A percentile compares a stretch with the other conserved stretches of the same genome.
These are phyloP conservation scores for Leucocoprinus gongylophorus DNA, from an alignment of 1,284 basidiomycete genomes.

Conservation along the genomic window DNA sequence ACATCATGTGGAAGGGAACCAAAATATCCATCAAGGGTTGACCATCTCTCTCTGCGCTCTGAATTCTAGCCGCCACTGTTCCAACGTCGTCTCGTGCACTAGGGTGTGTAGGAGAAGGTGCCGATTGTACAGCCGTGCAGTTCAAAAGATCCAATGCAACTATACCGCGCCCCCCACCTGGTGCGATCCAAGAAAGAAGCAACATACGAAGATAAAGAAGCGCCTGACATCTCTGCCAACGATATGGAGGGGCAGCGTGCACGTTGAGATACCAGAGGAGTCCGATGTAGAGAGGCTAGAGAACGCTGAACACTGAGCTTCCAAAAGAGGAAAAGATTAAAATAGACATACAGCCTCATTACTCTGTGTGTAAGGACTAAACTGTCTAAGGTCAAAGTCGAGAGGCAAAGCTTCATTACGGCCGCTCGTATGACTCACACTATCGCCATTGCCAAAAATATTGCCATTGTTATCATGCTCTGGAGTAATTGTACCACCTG, in stretches of 20 bases:
- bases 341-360: conserved; percentile 34
- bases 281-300: conserved; percentile 75
- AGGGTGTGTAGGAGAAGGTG: conserved; percentile 71
- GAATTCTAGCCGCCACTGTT: conserved; percentile 66
- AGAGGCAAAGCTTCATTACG: conserved; percentile 28
- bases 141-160: conserved; percentile 79
- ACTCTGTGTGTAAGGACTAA: conserved; percentile 37
- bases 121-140: conserved; percentile 75
- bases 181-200: conserved; percentile 75
- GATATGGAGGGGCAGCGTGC: conserved; percentile 68
- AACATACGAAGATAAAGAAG: conserved; percentile 75
- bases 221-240: conserved; percentile 82
- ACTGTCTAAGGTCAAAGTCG: conserved; percentile 35
- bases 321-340: conserved; percentile 9
- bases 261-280: conserved; percentile 87
- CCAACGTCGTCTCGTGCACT: conserved; percentile 77
- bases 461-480: conserved; percentile 20
- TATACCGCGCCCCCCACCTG: conserved; percentile 69
- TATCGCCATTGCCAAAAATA: conserved; percentile 17
- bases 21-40: conserved; percentile 59
- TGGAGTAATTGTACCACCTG: conserved; percentile 21
- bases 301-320: conserved; percentile 10
- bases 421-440: conserved; percentile 22
- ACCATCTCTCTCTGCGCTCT: conserved; percentile 38
- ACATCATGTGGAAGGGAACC: conserved; percentile 84